Conservation (phyloP, 345 rosid genomes). For the Excoecaria agallocha region DNA sequence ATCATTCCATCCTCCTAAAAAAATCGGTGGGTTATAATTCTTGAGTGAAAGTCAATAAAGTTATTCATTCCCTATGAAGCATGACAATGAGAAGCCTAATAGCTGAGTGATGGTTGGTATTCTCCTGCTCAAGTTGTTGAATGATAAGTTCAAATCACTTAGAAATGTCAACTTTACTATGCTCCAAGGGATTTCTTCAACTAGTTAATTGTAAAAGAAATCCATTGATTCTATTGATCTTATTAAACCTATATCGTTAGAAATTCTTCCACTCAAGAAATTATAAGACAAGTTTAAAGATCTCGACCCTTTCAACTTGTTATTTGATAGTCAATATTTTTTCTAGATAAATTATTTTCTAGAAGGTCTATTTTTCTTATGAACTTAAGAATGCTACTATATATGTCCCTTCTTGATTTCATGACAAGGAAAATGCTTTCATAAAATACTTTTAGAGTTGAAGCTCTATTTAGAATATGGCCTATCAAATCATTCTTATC, state of each 20-base stretch:
- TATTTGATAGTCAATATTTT: slow-evolving; percentile 17
- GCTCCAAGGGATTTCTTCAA: background rate
- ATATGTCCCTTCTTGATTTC: slow-evolving; percentile 21
- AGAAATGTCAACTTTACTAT: background rate
- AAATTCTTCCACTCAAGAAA: slow-evolving; percentile 17
- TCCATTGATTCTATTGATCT: slow-evolving; percentile 21
- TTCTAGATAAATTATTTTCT: slow-evolving; percentile 8
- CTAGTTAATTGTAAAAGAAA: slow-evolving; percentile 16
- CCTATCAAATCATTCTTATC: background rate
- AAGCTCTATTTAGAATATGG: too few species aligned
- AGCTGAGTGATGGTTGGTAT: background rate
- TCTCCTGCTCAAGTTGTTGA: background rate
- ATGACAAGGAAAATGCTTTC: slow-evolving; percentile 22
- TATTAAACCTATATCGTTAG: slow-evolving; percentile 18
- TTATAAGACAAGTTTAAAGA: slow-evolving; percentile 28
- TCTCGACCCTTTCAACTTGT: slow-evolving; percentile 21
- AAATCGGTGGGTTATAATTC: background rate
- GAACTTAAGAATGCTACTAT: slow-evolving; percentile 22
- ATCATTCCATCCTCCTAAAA: background rate
- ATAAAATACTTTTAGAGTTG: too few species aligned
- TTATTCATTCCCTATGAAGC: slow-evolving; percentile 1
- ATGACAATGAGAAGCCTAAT: too few species aligned
- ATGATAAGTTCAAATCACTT: background rate
- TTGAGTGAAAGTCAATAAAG: background rate
- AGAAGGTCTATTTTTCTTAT: slow-evolving; percentile 29